Conservation (phyloP, 2,329 filamentous ascomycete genomes). For the Sarocladium kiliense region DNA sequence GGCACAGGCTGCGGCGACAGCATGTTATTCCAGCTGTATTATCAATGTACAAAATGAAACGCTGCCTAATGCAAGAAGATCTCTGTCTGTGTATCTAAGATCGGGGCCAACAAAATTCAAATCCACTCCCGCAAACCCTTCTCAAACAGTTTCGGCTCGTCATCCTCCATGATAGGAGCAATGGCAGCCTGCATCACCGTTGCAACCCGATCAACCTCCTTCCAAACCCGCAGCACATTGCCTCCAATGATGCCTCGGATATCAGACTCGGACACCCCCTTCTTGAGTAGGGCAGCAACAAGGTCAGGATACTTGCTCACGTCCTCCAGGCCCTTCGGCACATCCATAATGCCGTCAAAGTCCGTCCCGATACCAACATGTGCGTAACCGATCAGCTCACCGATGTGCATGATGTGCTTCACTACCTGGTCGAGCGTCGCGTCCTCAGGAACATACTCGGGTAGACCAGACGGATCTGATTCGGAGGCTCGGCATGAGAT, state of each 20-base stretch:
- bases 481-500: slow-evolving; percentile 65
- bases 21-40: neutral
- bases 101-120: no score
- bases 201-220: slow-evolving; percentile 68
- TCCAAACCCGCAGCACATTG: slow-evolving; percentile 83
- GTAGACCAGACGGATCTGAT: slow-evolving; percentile 54
- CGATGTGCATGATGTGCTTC: slow-evolving; percentile 77
- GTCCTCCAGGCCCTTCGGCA: slow-evolving; percentile 74
- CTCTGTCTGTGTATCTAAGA: neutral
- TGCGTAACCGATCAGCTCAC: slow-evolving; percentile 75
- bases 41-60: slow-evolving; percentile 8
- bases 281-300: slow-evolving; percentile 66
- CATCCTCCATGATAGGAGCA: slow-evolving; percentile 48
- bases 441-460: slow-evolving; percentile 61
- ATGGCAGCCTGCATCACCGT: slow-evolving; percentile 56
- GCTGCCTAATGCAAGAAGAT: neutral
- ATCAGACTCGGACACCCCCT: slow-evolving; percentile 70
- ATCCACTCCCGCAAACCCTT: no score
- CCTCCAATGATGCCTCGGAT: slow-evolving; percentile 70
- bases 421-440: slow-evolving; percentile 73
- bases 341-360: slow-evolving; percentile 70
- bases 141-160: slow-evolving; percentile 20
- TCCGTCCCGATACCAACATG: slow-evolving; percentile 87
- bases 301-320: slow-evolving; percentile 78
- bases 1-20: neutral